Percentiles rank a stretch among this genome's conserved stretches.
Conservation (phyloP, 352 stramenopile genomes). For the Saprolegnia diclina region DNA sequence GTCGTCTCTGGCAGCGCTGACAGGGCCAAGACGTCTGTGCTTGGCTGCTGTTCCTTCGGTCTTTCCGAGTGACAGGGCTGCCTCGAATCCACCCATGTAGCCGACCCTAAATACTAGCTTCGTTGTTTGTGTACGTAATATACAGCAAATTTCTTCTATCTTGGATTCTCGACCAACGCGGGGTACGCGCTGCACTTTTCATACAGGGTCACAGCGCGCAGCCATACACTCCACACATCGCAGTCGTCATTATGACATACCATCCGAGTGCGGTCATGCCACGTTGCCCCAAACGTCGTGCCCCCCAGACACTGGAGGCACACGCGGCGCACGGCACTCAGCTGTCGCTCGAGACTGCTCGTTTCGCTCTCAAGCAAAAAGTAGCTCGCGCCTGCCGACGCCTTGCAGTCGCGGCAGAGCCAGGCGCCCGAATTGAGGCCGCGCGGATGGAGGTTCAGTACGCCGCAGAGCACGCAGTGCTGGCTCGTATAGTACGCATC, state of each 20-base stretch:
- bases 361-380: background rate
- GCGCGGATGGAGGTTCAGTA: conserved; percentile 14
- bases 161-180: background rate
- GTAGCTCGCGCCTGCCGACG: background rate
- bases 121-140: background rate
- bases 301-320: conserved; percentile 21
- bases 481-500: conserved; percentile 83
- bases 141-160: background rate
- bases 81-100: background rate
- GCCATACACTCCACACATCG: conserved; percentile 23
- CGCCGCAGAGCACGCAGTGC: conserved; percentile 66
- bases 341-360: background rate
- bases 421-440: background rate
- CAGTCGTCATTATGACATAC: conserved; percentile 16
- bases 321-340: background rate
- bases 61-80: conserved; percentile 22
- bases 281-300: background rate
- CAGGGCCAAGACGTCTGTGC: background rate
- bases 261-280: background rate
- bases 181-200: background rate
- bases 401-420: conserved; percentile 7
- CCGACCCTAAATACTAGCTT: background rate
- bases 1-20: conserved; percentile 11
- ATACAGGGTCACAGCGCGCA: background rate
- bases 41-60: conserved; percentile 26